Percentiles rank a stretch among this genome's conserved stretches.
Evolutionary conservation across 176 grass and related monocot species (phyloP).

Genomic region (Phoenix dactylifera): DNA sequence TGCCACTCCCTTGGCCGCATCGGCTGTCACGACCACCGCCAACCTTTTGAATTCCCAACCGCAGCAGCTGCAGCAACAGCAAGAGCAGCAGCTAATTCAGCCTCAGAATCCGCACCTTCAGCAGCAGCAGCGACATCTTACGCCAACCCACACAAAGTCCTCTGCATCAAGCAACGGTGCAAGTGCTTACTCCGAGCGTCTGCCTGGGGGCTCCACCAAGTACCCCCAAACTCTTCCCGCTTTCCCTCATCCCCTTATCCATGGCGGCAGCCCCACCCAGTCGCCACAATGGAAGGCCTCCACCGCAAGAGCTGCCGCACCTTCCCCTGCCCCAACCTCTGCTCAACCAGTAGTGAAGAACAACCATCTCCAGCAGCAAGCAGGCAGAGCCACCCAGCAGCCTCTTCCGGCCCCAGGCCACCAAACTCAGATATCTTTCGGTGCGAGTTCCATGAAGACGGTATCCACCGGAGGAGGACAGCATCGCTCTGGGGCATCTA

Average conservation of each 20-base stretch:
- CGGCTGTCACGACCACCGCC: too few relatives aligned
- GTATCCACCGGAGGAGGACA: slow-evolving; percentile 3
- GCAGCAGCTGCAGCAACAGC: too few relatives aligned
- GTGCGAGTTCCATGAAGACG: slow-evolving; percentile 53
- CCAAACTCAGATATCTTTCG: slow-evolving; percentile 63
- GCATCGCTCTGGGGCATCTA: slow-evolving; percentile 20
- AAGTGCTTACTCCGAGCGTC: slow-evolving; percentile 28
- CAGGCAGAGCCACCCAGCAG: slow-evolving; percentile 37
- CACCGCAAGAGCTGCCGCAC: slow-evolving; percentile 30
- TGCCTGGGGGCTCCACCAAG: slow-evolving; percentile 18
- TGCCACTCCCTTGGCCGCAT: neutral
- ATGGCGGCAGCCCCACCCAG: slow-evolving; percentile 39
- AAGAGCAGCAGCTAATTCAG: too few relatives aligned
- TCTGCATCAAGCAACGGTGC: slow-evolving; percentile 42
- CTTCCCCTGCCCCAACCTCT: slow-evolving; percentile 19
- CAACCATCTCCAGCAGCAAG: slow-evolving; percentile 45
- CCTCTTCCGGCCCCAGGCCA: slow-evolving; percentile 37
- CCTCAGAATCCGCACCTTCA: slow-evolving; percentile 32
- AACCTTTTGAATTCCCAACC: too few relatives aligned
- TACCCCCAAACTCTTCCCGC: slow-evolving; percentile 33
- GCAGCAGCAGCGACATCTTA: slow-evolving; percentile 37
- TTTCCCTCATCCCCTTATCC: slow-evolving; percentile 42
- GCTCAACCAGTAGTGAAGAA: slow-evolving; percentile 47
- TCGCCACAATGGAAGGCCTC: slow-evolving; percentile 64
- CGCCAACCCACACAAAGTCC: slow-evolving; percentile 55